Conservation (phyloP, 371 early-diverging fungal species). For the Circinella minor region DNA sequence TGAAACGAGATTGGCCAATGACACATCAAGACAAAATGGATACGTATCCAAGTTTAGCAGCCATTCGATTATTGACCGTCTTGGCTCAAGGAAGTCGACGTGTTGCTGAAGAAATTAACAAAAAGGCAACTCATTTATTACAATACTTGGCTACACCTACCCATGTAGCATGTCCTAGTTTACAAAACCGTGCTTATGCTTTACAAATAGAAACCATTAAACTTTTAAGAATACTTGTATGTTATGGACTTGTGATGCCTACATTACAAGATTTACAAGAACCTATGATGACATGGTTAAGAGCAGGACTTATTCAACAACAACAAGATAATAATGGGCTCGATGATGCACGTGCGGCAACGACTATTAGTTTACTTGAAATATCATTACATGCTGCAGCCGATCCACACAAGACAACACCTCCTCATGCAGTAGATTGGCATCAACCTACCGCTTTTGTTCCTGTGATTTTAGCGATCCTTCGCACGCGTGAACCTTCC, state of each 20-base stretch:
- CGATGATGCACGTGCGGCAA: slow-evolving; percentile 22
- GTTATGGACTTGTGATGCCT: slow-evolving; percentile 56
- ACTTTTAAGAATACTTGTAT: slow-evolving; percentile 47
- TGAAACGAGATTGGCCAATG: slow-evolving; percentile 56
- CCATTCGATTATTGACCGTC: slow-evolving; percentile 42
- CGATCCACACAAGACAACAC: slow-evolving; percentile 58
- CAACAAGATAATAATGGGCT: not conserved
- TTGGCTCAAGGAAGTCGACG: slow-evolving; percentile 51
- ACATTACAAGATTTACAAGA: slow-evolving; percentile 46
- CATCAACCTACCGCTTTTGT: slow-evolving; percentile 57
- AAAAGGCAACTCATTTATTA: slow-evolving; percentile 39
- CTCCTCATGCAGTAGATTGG: slow-evolving; percentile 64
- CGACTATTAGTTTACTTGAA: slow-evolving; percentile 34
- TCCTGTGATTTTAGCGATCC: slow-evolving; percentile 33
- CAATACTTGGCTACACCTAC: slow-evolving; percentile 51
- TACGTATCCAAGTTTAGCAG: slow-evolving; percentile 46
- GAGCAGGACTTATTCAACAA: slow-evolving; percentile 26
- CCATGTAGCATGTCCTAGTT: slow-evolving; percentile 27
- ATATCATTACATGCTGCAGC: slow-evolving; percentile 53
- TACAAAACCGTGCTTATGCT: slow-evolving; percentile 39
- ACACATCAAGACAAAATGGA: slow-evolving; percentile 12
- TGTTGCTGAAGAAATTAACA: slow-evolving; percentile 44
- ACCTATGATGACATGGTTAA: slow-evolving; percentile 49
- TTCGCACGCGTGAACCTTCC: slow-evolving; percentile 11
- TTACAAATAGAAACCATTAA: slow-evolving; percentile 54